Conservation (phyloP, 2,329 filamentous ascomycete genomes). For the Stenocarpella maydis region DNA sequence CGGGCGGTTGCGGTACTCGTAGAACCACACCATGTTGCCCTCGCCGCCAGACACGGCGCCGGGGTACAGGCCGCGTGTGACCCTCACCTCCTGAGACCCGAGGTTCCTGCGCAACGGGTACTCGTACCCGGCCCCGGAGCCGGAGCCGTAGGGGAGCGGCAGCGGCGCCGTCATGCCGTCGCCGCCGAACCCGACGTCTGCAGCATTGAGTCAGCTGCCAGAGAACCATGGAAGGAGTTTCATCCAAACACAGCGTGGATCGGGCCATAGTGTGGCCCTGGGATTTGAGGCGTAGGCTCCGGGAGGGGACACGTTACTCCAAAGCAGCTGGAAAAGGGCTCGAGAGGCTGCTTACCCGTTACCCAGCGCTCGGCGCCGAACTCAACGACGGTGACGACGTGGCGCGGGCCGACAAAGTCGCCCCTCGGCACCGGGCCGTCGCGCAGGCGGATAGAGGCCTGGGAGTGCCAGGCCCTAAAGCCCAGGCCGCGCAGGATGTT, state of each 20-base stretch:
- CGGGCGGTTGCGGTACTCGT: conserved; percentile 61
- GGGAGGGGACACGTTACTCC: too few species aligned
- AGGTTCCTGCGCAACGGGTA: conserved; percentile 54
- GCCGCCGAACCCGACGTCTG: conserved; percentile 72
- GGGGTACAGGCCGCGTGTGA: conserved; percentile 59
- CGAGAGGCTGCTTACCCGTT: too few species aligned
- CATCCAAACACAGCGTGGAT: too few species aligned
- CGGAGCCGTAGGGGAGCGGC: conserved; percentile 47
- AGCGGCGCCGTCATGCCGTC: conserved; percentile 67
- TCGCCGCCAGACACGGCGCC: conserved; percentile 45
- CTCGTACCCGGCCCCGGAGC: conserved; percentile 44
- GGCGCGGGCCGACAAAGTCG: conserved; percentile 53
- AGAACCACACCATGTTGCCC: conserved; percentile 66
- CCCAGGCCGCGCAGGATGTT: conserved; percentile 41
- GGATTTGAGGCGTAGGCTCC: too few species aligned
- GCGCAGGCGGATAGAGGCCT: conserved; percentile 57
- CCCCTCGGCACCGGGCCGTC: conserved; percentile 49
- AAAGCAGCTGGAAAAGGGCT: too few species aligned
- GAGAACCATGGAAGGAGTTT: too few species aligned
- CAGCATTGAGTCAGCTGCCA: too few species aligned
- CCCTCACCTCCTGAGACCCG: conserved; percentile 63
- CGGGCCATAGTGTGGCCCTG: too few species aligned
- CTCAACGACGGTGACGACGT: conserved; percentile 70
- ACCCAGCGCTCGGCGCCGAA: conserved; percentile 58
- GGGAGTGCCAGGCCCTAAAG: conserved; percentile 49